A percentile compares a stretch with the other conserved stretches of the same genome.
These are phyloP conservation scores for Apiotrichum gracile DNA, from an alignment of 1,284 basidiomycete genomes.

Conservation along the genomic window DNA sequence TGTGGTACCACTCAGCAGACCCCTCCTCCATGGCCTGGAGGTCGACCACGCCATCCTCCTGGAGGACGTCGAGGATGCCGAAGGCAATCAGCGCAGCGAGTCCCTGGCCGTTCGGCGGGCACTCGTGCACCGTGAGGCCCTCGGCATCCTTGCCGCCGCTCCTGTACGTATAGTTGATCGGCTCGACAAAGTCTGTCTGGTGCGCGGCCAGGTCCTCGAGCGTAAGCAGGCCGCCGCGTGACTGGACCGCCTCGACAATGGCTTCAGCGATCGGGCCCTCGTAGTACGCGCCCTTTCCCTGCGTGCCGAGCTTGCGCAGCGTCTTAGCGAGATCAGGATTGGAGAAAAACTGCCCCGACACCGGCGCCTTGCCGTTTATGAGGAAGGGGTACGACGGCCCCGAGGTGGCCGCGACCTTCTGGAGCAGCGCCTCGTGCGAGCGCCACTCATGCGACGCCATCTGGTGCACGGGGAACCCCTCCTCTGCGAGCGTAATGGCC, in stretches of 20 bases:
- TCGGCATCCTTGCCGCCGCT: conserved; percentile 7
- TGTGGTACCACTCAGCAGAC: conserved; percentile 15
- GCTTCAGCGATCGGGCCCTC: conserved; percentile 77
- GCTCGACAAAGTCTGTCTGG: conserved; percentile 70
- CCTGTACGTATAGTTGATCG: conserved; percentile 73
- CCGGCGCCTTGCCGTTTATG: conserved; percentile 19
- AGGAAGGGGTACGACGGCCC: conserved; percentile 18
- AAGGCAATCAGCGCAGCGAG: conserved; percentile 87
- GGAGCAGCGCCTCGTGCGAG: conserved; percentile 3
- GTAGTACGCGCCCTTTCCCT: conserved; percentile 89
- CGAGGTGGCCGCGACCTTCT: conserved; percentile 2
- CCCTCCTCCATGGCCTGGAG: conserved; percentile 10
- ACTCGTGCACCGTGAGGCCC: conserved; percentile 57
- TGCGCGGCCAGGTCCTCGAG: conserved; percentile 79
- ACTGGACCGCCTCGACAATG: conserved; percentile 73
- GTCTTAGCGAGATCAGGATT: conserved; percentile 74
- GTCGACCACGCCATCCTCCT: conserved; percentile 17
- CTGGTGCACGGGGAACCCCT: conserved; percentile 60
- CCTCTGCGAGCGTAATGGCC: conserved; percentile 71
- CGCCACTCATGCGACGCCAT: conserved; percentile 22
- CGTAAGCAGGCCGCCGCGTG: conserved; percentile 82
- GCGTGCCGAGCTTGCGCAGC: conserved; percentile 66
- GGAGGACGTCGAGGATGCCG: conserved; percentile 70
- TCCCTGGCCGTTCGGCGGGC: conserved; percentile 92
- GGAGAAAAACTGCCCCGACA: conserved; percentile 19